A percentile compares a stretch with the other conserved stretches of the same genome.
Conservation (phyloP, 805 yeast species). For the Lipomyces japonicus region DNA sequence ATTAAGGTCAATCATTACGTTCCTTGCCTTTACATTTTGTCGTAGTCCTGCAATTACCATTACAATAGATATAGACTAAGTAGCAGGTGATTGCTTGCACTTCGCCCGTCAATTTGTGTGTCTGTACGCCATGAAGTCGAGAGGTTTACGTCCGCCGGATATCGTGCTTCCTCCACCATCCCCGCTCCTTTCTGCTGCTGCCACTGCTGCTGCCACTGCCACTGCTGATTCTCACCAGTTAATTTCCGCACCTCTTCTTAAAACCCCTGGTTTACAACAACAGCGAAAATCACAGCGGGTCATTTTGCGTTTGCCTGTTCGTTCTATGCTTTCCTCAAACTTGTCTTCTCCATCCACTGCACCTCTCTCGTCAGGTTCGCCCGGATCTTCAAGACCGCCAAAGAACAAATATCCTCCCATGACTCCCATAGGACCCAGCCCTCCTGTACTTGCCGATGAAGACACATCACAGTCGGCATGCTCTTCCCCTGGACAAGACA, state of each 20-base stretch:
- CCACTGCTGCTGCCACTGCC: neutral
- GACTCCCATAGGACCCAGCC: neutral
- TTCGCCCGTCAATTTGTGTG: no score
- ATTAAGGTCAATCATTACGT: no score
- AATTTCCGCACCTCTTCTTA: constrained; percentile 7
- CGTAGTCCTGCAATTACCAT: no score
- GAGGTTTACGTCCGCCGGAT: constrained; percentile 20
- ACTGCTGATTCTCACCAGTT: neutral
- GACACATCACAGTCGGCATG: neutral
- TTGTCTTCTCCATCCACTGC: neutral
- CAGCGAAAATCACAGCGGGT: neutral
- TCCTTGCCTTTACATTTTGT: no score
- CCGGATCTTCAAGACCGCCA: no score
- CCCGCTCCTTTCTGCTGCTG: neutral
- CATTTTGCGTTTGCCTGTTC: neutral
- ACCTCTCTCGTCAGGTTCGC: neutral
- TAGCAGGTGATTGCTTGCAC: no score
- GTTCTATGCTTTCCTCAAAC: neutral
- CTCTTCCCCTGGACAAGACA: neutral
- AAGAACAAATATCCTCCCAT: no score
- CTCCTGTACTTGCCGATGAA: neutral
- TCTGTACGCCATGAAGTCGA: constrained; percentile 10
- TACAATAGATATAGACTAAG: no score
- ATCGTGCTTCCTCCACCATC: constrained; percentile 20
- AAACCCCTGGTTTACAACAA: neutral